Evolutionary conservation across 139 green algal genomes (phyloP).

Genomic region (Marvania coccoides): DNA sequence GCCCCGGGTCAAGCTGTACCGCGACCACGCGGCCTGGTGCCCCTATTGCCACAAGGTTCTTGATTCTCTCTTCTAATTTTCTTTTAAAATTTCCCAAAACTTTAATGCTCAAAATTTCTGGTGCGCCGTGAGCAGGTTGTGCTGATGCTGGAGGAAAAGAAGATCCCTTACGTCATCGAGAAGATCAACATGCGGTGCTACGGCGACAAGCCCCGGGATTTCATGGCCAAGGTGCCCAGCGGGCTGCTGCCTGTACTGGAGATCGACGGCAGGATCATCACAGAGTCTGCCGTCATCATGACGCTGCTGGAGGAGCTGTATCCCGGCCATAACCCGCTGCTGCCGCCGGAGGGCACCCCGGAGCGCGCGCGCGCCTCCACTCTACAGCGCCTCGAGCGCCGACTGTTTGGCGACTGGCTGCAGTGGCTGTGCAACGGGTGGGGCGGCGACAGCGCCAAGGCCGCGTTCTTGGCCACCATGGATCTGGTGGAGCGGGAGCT

Average conservation of each 20-base stretch:
- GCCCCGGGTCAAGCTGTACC: slow-evolving; percentile 58
- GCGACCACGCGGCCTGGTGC: slow-evolving; percentile 70
- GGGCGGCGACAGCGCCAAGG: slow-evolving; percentile 28
- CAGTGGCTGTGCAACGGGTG: slow-evolving; percentile 55
- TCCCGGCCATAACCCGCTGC: slow-evolving; percentile 59
- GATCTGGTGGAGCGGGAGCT: slow-evolving; percentile 54
- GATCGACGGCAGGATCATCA: slow-evolving; percentile 75
- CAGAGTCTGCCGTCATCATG: slow-evolving; percentile 63
- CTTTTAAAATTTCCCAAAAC: not conserved
- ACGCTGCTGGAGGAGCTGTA: slow-evolving; percentile 46
- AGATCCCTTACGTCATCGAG: slow-evolving; percentile 81
- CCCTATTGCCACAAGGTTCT: slow-evolving; percentile 38
- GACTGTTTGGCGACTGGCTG: slow-evolving; percentile 69
- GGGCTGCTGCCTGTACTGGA: slow-evolving; percentile 86
- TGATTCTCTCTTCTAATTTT: not conserved
- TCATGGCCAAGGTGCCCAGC: slow-evolving; percentile 61
- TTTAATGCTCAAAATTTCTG: not conserved
- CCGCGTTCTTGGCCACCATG: slow-evolving; percentile 52
- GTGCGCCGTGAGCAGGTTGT: slow-evolving; percentile 62
- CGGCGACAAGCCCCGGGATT: slow-evolving; percentile 78
- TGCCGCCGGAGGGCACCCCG: slow-evolving; percentile 46
- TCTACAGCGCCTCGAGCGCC: slow-evolving; percentile 79
- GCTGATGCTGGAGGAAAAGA: slow-evolving; percentile 96
- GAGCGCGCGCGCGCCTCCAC: slow-evolving; percentile 25
- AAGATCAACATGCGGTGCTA: slow-evolving; percentile 97